phyloP scores from a whole-genome alignment of 768 basidiomycete species.

The Coprinopsis strossmayeri region DNA sequence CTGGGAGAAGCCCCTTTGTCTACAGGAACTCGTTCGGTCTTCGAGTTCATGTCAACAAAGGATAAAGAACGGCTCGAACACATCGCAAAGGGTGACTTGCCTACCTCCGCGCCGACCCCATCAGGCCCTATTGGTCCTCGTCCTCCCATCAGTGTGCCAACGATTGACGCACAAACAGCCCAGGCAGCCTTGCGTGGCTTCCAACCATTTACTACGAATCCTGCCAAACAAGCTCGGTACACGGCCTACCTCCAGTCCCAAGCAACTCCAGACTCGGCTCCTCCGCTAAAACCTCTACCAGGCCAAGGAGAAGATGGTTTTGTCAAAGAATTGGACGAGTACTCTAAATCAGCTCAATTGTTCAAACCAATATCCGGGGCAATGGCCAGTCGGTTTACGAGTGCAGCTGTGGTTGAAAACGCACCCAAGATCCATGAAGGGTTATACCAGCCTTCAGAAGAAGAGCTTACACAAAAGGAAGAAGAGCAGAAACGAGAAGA shows the following conservation, averaged over 20 bases:
- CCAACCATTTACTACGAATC: constrained; percentile 77
- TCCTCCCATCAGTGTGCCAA: constrained; percentile 31
- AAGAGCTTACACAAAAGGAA: constrained; percentile 38
- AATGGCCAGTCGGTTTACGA: constrained; percentile 93
- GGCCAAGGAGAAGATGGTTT: constrained; percentile 62
- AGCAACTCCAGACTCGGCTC: constrained; percentile 38
- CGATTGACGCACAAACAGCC: constrained; percentile 71
- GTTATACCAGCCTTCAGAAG: constrained; percentile 49
- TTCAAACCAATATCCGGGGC: constrained; percentile 91
- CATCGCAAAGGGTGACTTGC: constrained; percentile 32
- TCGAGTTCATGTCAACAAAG: constrained; percentile 91
- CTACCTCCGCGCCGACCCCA: constrained; percentile 11
- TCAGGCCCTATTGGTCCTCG: constrained; percentile 18
- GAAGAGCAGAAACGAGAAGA: constrained; percentile 33
- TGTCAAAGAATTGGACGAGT: constrained; percentile 79
- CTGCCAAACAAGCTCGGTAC: constrained; percentile 81
- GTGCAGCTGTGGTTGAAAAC: constrained; percentile 63
- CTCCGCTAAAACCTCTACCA: constrained; percentile 46
- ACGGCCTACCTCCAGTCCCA: constrained; percentile 74
- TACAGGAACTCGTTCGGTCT: constrained; percentile 72
- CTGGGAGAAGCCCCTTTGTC: constrained; percentile 78
- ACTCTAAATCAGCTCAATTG: constrained; percentile 78
- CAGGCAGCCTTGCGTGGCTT: constrained; percentile 85
- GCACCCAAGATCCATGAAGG: constrained; percentile 63
- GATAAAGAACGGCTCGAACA: constrained; percentile 80